These are phyloP conservation scores for Pleurotus ostreatus DNA, from an alignment of 768 basidiomycete species.

Conservation along the genomic window DNA sequence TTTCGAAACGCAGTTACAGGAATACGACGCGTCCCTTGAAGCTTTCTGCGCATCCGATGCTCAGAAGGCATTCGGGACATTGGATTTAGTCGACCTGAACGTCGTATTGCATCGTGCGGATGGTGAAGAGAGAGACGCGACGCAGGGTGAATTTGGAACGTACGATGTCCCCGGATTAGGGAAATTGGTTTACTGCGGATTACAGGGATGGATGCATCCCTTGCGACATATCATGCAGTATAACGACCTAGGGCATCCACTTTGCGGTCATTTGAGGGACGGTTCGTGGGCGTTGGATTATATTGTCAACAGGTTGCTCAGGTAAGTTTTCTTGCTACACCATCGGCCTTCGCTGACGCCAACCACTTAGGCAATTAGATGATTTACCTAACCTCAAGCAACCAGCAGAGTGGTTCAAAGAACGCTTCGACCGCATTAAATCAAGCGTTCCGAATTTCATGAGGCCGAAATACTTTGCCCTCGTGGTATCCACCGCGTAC, in stretches of 20 bases:
- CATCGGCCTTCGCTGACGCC: neutral
- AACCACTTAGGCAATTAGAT: constrained; percentile 47
- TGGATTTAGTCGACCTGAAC: constrained; percentile 88
- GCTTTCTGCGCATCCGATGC: constrained; percentile 67
- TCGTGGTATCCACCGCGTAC: constrained; percentile 88
- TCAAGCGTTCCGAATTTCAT: constrained; percentile 75
- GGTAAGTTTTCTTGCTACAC: constrained; percentile 45
- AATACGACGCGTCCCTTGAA: constrained; percentile 69
- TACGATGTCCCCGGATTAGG: constrained; percentile 80
- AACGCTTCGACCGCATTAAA: constrained; percentile 83
- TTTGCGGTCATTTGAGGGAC: constrained; percentile 82
- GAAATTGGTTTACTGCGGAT: constrained; percentile 82
- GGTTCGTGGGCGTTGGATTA: constrained; percentile 96
- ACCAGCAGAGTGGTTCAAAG: constrained; percentile 81
- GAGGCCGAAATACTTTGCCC: constrained; percentile 94
- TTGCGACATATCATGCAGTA: constrained; percentile 78
- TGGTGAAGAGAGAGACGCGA: constrained; percentile 89
- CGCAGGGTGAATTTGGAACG: constrained; percentile 70
- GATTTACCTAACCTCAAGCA: constrained; percentile 63
- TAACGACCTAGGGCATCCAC: constrained; percentile 91
- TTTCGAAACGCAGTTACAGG: constrained; percentile 82
- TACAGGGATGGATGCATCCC: constrained; percentile 97
- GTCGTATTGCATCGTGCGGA: constrained; percentile 83
- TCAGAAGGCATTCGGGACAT: constrained; percentile 63
- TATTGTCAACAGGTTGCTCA: constrained; percentile 59